Conservation (phyloP, 2,329 filamentous ascomycete genomes). For the Alternaria ethzedia region DNA sequence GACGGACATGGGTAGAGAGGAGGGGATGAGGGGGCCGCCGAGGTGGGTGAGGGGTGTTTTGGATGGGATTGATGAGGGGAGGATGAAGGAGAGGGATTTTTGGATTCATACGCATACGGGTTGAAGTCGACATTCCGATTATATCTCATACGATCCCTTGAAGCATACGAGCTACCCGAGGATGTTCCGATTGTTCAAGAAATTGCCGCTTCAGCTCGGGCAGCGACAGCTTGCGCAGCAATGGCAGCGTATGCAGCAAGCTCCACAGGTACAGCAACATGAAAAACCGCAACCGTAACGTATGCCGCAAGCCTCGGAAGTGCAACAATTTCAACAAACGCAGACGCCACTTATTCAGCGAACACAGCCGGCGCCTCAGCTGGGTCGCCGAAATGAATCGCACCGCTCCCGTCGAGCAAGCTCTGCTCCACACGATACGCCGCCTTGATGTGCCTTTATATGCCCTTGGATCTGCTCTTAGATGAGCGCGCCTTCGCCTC, state of each 20-base stretch:
- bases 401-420: neutral
- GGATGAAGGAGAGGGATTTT: conserved; percentile 35
- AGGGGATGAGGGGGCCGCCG: conserved; percentile 20
- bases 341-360: no score
- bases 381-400: neutral
- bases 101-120: conserved; percentile 33
- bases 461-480: neutral
- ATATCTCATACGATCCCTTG: no score
- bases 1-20: neutral
- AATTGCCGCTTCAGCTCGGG: neutral
- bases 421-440: neutral
- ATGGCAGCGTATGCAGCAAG: no score
- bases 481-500: neutral
- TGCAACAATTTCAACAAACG: no score
- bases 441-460: neutral
- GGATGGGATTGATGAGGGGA: conserved; percentile 35
- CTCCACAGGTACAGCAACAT: no score
- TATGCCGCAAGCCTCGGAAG: no score
- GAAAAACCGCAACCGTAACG: no score
- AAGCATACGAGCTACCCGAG: neutral
- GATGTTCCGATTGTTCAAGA: neutral
- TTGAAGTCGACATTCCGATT: no score
- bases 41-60: conserved; percentile 34
- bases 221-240: no score
- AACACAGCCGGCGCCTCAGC: no score